Conservation (phyloP, 75 land plant species). For the Pseudotsuga menziesii region DNA sequence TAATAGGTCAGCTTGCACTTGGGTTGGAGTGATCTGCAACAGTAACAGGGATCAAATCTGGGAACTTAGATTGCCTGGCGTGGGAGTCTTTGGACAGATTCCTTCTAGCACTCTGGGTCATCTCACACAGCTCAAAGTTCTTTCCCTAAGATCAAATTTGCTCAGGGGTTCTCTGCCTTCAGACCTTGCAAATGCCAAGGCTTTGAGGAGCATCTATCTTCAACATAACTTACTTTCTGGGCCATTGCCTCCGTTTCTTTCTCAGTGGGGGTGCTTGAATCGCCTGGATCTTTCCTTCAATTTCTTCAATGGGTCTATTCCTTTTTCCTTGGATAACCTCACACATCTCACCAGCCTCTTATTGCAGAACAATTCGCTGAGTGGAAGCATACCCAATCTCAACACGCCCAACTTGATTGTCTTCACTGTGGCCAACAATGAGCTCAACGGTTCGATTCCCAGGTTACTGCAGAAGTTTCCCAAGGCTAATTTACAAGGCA, state of each 20-base stretch:
- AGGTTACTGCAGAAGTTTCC: conserved; percentile 45
- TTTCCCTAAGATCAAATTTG: conserved; percentile 72
- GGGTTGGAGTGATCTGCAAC: conserved; percentile 53
- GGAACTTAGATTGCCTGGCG: conserved; percentile 60
- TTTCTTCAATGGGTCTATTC: conserved; percentile 44
- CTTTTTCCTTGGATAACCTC: conserved; percentile 32
- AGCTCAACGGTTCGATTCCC: conserved; percentile 71
- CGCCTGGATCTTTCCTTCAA: conserved; percentile 63
- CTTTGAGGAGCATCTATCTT: conserved; percentile 38
- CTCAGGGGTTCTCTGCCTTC: conserved; percentile 67
- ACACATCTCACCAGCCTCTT: conserved; percentile 38
- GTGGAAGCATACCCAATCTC: conserved; percentile 57
- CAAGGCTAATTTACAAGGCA: conserved; percentile 44
- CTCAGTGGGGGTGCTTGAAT: conserved; percentile 31
- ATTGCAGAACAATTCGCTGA: conserved; percentile 68
- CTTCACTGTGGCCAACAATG: conserved; percentile 72
- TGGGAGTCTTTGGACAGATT: conserved; percentile 64
- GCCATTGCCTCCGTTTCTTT: conserved; percentile 30
- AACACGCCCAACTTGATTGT: conserved; percentile 39
- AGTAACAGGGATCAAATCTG: conserved; percentile 27
- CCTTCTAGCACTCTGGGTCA: conserved; percentile 59
- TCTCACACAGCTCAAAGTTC: conserved; percentile 47
- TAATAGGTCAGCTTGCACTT: conserved; percentile 34
- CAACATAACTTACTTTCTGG: conserved; percentile 56
- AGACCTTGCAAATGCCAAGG: conserved; percentile 20